These are phyloP conservation scores for Pachysandra terminalis DNA, from an alignment of 164 flowering plant species.

Conservation along the genomic window DNA sequence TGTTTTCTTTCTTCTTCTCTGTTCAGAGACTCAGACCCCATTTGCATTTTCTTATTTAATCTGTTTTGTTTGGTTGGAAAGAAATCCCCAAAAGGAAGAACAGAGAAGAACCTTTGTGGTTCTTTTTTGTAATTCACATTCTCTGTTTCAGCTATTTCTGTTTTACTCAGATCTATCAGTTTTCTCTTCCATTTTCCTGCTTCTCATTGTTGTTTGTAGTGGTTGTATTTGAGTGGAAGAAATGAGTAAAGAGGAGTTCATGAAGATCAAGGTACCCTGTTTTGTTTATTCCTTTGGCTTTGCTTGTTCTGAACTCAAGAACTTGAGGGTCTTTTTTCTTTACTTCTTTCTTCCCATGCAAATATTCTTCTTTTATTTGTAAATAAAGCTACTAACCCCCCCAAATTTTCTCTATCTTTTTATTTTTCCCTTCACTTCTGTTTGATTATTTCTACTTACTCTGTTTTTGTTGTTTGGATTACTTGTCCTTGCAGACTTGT, in stretches of 20 bases:
- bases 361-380: not conserved
- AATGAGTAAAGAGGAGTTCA: slow-evolving; percentile 85
- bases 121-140: not conserved
- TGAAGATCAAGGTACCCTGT: slow-evolving; percentile 73
- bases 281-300: slow-evolving; percentile 4
- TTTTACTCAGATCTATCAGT: not conserved
- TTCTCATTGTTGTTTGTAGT: not conserved
- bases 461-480: slow-evolving; percentile 13
- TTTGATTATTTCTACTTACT: not conserved
- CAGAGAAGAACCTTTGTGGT: not conserved
- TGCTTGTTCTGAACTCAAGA: slow-evolving; percentile 20
- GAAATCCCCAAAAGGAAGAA: slow-evolving; percentile 5
- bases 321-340: not conserved
- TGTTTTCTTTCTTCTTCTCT: not conserved
- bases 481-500: slow-evolving; percentile 60
- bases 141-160: not conserved
- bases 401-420: not conserved
- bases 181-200: not conserved
- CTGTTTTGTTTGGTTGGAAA: slow-evolving; percentile 1
- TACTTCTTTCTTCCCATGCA: not conserved
- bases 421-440: not conserved
- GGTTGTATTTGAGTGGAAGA: not conserved
- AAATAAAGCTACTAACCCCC: too few relatives aligned
- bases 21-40: slow-evolving; percentile 2
- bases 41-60: slow-evolving; percentile 4